phyloP scores from a whole-genome alignment of 129 eudicot genomes.

The Flaveria bidentis region DNA sequence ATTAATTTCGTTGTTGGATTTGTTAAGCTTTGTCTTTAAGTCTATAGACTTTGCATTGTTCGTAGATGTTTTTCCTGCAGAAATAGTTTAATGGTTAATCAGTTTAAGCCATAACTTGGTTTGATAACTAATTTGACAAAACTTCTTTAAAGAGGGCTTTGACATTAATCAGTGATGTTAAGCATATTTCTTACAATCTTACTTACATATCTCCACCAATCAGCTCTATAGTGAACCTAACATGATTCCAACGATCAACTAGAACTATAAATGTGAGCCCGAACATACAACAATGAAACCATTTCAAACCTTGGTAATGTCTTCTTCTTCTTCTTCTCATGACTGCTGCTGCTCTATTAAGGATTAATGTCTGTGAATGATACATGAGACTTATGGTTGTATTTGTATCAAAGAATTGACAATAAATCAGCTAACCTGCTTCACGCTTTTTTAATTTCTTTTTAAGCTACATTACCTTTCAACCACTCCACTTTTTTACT shows the following conservation, averaged over 20 bases:
- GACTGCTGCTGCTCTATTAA: not conserved
- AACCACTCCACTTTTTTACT: no score
- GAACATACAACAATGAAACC: not conserved
- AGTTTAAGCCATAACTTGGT: not conserved
- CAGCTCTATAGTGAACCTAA: not conserved
- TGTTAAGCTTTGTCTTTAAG: not conserved
- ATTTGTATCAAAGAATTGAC: not conserved
- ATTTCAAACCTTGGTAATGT: not conserved
- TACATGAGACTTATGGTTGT: not conserved
- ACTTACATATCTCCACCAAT: not conserved
- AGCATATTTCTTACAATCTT: no score
- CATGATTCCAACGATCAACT: no score
- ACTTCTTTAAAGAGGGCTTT: not conserved
- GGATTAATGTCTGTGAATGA: not conserved
- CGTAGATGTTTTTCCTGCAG: not conserved
- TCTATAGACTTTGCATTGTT: not conserved
- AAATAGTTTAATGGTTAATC: no score
- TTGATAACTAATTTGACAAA: no score
- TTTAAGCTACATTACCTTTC: no score
- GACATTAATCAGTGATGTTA: not conserved
- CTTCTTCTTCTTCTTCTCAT: not conserved
- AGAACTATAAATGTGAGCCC: not conserved
- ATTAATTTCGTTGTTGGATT: not conserved
- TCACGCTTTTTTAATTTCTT: no score
- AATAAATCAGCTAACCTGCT: not conserved